Percentiles rank a stretch among this genome's conserved stretches.
These are phyloP conservation scores for Schwanniomyces vanrijiae DNA, from an alignment of 805 yeast genomes.

Conservation along the genomic window DNA sequence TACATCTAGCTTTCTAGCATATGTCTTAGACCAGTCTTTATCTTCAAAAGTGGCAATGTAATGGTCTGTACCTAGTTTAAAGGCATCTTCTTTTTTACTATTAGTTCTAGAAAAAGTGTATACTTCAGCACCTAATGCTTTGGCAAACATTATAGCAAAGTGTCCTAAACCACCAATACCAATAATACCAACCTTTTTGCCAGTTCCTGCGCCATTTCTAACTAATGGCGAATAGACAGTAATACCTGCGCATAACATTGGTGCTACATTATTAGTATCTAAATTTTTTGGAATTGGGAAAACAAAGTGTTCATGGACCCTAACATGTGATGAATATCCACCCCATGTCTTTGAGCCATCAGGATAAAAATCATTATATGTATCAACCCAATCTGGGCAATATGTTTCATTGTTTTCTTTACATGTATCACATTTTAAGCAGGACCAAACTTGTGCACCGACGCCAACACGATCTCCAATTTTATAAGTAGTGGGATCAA, in stretches of 20 bases:
- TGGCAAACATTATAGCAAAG: constrained; percentile 57
- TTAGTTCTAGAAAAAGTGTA: constrained; percentile 27
- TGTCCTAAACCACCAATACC: constrained; percentile 73
- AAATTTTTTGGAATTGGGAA: constrained; percentile 50
- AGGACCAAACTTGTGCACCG: constrained; percentile 16
- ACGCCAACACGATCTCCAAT: constrained; percentile 48
- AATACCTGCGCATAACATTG: constrained; percentile 57
- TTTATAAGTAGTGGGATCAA: constrained; percentile 25
- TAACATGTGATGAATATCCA: constrained; percentile 51
- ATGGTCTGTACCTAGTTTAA: constrained; percentile 30
- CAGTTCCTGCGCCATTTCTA: constrained; percentile 37
- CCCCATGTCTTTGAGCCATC: constrained; percentile 36
- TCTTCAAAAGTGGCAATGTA: constrained; percentile 49
- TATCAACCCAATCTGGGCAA: constrained; percentile 34
- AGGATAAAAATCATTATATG: constrained; percentile 28
- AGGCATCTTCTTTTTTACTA: constrained; percentile 29
- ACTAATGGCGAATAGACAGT: constrained; percentile 55
- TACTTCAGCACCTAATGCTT: constrained; percentile 56
- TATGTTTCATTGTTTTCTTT: constrained; percentile 16
- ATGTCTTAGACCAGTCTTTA: constrained; percentile 32
- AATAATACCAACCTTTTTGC: constrained; percentile 54
- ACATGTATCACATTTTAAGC: constrained; percentile 6
- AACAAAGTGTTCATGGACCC: constrained; percentile 43
- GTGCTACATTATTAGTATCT: constrained; percentile 44
- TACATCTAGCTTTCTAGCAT: constrained; percentile 44